Evolutionary conservation across 1,284 basidiomycete genomes (phyloP), one percentile per base, ranked within the genome.

Genomic region (Ustilago xerochloae): DNA sequence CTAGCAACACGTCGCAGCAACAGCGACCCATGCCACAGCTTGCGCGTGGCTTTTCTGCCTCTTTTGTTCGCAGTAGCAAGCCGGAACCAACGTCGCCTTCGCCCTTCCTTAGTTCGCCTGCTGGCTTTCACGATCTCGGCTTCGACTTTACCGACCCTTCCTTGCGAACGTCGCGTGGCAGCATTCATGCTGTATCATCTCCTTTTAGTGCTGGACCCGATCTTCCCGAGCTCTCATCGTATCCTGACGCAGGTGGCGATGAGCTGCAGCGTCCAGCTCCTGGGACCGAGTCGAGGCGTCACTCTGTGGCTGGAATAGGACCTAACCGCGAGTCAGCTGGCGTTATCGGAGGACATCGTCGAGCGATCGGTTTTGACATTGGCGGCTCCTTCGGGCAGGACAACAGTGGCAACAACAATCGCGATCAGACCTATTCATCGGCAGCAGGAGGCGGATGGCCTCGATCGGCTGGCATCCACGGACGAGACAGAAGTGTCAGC

Each of bases 361-460:
- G 78, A 13, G 77, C 78, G 4, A 65, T 80, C 4, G 78, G 78
- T 35, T 80, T 80, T 43, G 75, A 79, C 9, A 50, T 72, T 2
- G 45, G 16, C 32, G 39, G 43, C n/a, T 36, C 50, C 0, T 50
- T 54, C 15, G 36, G 32, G 22, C 33, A 38, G 3, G 33, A 18
- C 26, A 54, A 24, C 2, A 29, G 32, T 16, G 32, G 43, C 20
- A 20, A 24, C 24, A 47, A 48, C 6, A 16, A 12, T n/a, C 22
- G 41, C 18, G 49, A 18, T 35, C 50, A 43, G 30, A 7, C 13
- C 35, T 20, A n/a, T 24, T 43, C 41, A 24, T 20, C 46, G 22
- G 28, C 41, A 0, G 12, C 26, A 20, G 53, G 38, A 10, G 48
- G 48, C 30, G 47, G 39, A 13, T 69, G 66, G 66, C 56, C 66